These are phyloP conservation scores for Marchantia paleacea DNA, from an alignment of 225 moss, liverwort and hornwort species.

Conservation along the genomic window DNA sequence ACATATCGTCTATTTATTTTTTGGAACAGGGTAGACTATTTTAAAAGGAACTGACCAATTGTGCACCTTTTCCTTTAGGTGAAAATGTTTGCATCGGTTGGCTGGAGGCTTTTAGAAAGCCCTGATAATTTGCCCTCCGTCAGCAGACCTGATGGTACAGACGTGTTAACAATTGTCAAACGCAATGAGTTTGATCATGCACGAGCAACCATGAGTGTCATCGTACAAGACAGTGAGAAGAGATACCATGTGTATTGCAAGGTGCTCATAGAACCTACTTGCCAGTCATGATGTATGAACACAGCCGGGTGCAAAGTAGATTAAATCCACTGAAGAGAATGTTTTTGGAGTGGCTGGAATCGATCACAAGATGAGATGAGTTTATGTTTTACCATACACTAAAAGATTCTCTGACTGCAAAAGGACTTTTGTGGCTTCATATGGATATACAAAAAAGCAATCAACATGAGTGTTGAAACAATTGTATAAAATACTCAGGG, in stretches of 20 bases:
- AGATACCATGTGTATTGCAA: conserved; percentile 66
- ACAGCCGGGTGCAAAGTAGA: not conserved
- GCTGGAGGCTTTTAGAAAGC: conserved; percentile 68
- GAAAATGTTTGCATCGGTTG: conserved; percentile 73
- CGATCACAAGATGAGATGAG: too few species aligned
- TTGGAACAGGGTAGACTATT: not conserved
- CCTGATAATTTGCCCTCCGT: conserved; percentile 58
- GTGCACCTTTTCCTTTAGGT: conserved; percentile 44
- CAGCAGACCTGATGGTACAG: conserved; percentile 43
- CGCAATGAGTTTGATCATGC: conserved; percentile 89
- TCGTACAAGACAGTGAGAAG: conserved; percentile 54
- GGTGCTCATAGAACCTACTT: conserved; percentile 26
- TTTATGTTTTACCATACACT: too few species aligned
- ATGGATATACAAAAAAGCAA: too few species aligned
- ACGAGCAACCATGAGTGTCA: conserved; percentile 86
- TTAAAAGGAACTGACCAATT: not conserved
- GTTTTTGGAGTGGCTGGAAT: too few species aligned
- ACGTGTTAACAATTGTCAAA: conserved; percentile 62
- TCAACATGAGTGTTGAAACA: too few species aligned
- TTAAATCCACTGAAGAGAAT: too few species aligned
- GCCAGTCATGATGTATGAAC: not conserved
- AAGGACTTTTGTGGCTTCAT: too few species aligned
- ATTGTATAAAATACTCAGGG: too few species aligned
- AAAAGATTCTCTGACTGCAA: too few species aligned
- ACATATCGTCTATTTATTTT: not conserved